These are phyloP conservation scores for Globisporangium barbulae DNA, from an alignment of 352 stramenopile species.

Conservation along the genomic window DNA sequence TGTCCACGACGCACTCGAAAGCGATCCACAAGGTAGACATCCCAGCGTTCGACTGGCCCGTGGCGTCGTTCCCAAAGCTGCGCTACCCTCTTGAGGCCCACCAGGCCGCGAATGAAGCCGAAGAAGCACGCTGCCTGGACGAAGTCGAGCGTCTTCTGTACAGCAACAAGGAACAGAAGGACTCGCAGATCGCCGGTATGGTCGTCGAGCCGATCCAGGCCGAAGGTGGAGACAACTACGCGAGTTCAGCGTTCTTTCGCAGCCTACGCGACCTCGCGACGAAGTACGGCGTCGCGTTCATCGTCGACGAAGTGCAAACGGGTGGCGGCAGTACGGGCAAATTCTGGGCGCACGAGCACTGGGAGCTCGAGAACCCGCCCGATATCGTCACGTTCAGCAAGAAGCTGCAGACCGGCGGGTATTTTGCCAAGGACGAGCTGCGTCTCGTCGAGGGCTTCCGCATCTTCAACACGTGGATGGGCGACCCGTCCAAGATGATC, in stretches of 20 bases:
- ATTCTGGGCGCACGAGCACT: constrained; percentile 86
- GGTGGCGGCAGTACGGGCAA: constrained; percentile 78
- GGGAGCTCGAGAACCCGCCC: constrained; percentile 67
- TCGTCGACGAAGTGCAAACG: constrained; percentile 86
- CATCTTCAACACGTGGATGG: constrained; percentile 90
- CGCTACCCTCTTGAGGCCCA: constrained; percentile 65
- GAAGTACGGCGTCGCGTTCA: constrained; percentile 67
- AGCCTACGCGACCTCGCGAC: constrained; percentile 50
- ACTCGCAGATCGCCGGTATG: constrained; percentile 65
- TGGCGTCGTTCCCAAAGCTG: constrained; percentile 69
- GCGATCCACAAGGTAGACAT: constrained; percentile 87
- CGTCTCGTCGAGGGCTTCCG: constrained; percentile 67
- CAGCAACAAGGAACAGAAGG: constrained; percentile 27
- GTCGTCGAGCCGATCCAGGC: constrained; percentile 82
- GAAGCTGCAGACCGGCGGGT: constrained; percentile 82
- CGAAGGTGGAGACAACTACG: constrained; percentile 78
- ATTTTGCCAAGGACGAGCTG: constrained; percentile 78
- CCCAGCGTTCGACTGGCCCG: constrained; percentile 78
- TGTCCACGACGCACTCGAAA: constrained; percentile 85
- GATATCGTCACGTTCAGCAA: constrained; percentile 87
- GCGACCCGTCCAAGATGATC: constrained; percentile 84
- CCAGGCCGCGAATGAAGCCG: constrained; percentile 53
- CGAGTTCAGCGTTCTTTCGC: constrained; percentile 69
- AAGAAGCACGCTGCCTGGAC: constrained; percentile 67
- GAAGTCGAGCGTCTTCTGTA: constrained; percentile 58